phyloP scores from a whole-genome alignment of 495 filamentous ascomycete species.

The Hypomontagnella monticulosa region DNA sequence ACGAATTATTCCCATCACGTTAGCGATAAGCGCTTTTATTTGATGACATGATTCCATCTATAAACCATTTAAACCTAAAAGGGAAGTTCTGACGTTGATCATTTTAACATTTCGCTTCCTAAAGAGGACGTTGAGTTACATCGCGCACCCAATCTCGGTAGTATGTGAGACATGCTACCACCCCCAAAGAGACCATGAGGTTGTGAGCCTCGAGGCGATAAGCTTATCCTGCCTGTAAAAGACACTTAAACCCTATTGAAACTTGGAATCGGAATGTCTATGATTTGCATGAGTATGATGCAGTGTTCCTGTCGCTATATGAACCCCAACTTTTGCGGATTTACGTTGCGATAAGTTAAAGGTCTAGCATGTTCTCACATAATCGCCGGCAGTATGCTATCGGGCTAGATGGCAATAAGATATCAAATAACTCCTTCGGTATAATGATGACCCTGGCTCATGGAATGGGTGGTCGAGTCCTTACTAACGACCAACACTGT shows the following conservation, averaged over 20 bases:
- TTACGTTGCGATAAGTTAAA: no score
- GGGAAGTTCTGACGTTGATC: conserved; percentile 31
- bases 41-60: conserved; percentile 30
- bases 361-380: no score
- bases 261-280: no score
- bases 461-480: conserved; percentile 2
- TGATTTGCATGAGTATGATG: no score
- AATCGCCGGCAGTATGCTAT: neutral
- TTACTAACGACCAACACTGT: neutral
- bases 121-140: neutral
- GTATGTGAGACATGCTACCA: neutral
- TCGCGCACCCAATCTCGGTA: neutral
- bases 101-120: neutral
- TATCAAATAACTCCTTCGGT: neutral
- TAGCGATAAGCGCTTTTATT: neutral
- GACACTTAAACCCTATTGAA: no score
- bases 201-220: neutral
- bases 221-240: neutral
- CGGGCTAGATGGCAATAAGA: neutral
- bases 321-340: no score
- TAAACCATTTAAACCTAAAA: neutral
- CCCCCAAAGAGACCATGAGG: neutral
- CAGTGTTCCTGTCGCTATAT: no score
- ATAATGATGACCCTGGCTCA: conserved; percentile 2
- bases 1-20: conserved; percentile 14